These are phyloP conservation scores for Castanea crenata DNA, from an alignment of 306 rosid genomes.

Conservation along the genomic window DNA sequence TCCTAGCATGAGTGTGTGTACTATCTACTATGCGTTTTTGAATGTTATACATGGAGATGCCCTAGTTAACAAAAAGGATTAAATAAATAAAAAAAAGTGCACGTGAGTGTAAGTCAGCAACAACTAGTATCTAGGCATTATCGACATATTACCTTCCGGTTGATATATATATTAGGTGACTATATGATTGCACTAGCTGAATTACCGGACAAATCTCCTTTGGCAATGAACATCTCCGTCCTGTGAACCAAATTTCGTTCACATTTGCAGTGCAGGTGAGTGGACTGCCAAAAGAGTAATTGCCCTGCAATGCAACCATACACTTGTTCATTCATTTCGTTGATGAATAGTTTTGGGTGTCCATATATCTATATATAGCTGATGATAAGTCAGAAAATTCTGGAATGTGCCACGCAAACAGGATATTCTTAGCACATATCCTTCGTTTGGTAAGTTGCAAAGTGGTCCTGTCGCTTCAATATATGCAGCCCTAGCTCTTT, in stretches of 20 bases:
- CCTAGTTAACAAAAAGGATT: too few relatives aligned
- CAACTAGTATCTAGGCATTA: too few relatives aligned
- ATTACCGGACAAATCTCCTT: constrained; percentile 82
- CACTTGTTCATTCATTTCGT: not conserved
- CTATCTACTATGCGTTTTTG: too few relatives aligned
- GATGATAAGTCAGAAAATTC: not conserved
- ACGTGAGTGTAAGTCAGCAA: too few relatives aligned
- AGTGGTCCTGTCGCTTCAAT: too few relatives aligned
- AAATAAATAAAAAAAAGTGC: too few relatives aligned
- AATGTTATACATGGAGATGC: too few relatives aligned
- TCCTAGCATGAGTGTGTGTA: too few relatives aligned
- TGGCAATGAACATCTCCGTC: constrained; percentile 42
- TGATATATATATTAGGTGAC: not conserved
- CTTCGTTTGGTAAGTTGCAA: too few relatives aligned
- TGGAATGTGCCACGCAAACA: too few relatives aligned
- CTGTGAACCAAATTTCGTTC: not conserved
- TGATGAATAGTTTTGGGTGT: not conserved
- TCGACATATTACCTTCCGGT: not conserved
- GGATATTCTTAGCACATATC: too few relatives aligned
- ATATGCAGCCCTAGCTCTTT: too few relatives aligned
- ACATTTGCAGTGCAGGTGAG: not conserved
- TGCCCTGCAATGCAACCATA: constrained; percentile 63
- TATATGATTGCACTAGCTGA: constrained; percentile 22
- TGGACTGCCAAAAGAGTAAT: constrained; percentile 54
- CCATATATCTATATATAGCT: constrained; percentile 23